These are phyloP conservation scores for Ogataea populi-albae DNA, from an alignment of 805 yeast species.

Conservation along the genomic window DNA sequence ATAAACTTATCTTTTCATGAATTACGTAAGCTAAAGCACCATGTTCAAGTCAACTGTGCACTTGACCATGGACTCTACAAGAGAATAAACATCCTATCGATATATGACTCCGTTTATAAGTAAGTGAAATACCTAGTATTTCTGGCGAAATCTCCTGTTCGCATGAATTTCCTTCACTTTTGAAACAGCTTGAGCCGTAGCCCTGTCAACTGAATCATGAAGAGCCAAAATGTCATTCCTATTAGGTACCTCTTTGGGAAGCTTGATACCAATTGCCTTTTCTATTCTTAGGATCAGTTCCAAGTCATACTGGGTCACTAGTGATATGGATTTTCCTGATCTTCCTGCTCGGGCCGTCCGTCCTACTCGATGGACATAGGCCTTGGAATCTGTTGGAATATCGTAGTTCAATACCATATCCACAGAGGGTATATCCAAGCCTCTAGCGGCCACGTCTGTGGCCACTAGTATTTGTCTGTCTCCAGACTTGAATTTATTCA, in stretches of 20 bases:
- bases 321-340: constrained; percentile 80
- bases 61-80: no score
- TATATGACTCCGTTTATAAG: no score
- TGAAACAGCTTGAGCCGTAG: constrained; percentile 84
- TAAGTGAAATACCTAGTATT: constrained; percentile 5
- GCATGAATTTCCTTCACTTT: constrained; percentile 66
- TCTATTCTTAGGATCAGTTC: constrained; percentile 88
- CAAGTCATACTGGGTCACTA: constrained; percentile 92
- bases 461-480: constrained; percentile 68
- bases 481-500: constrained; percentile 76
- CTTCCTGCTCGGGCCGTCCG: constrained; percentile 97
- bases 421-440: constrained; percentile 92
- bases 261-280: constrained; percentile 74
- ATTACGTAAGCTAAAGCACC: no score
- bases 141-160: constrained; percentile 19
- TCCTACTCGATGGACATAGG: constrained; percentile 95
- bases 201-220: constrained; percentile 86
- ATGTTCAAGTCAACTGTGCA: no score
- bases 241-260: constrained; percentile 80
- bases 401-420: constrained; percentile 88
- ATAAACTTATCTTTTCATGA: no score
- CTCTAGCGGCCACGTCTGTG: constrained; percentile 94
- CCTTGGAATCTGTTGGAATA: constrained; percentile 94
- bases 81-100: no score
- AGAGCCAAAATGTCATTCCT: constrained; percentile 73